phyloP scores from a whole-genome alignment of 192 early-diverging fungal genomes.

The Backusella tuberculispora region DNA sequence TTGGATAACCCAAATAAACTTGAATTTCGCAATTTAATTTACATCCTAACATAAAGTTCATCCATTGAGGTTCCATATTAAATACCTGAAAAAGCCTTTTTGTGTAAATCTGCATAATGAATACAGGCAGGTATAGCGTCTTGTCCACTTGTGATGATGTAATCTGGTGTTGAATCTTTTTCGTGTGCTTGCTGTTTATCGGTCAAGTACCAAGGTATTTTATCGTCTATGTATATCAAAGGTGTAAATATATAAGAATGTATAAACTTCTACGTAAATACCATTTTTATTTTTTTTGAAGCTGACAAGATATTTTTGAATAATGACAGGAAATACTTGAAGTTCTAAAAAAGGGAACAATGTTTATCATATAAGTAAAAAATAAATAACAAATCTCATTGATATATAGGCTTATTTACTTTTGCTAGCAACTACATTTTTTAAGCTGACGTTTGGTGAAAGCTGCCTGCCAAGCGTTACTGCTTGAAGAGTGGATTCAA shows the following conservation, averaged over 20 bases:
- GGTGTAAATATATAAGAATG: not conserved
- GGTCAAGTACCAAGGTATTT: constrained; percentile 29
- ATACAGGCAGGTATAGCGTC: constrained; percentile 34
- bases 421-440: constrained; percentile 21
- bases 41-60: not conserved
- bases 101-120: constrained; percentile 12
- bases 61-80: not conserved
- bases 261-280: not conserved
- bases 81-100: constrained; percentile 35
- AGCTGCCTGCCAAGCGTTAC: constrained; percentile 25
- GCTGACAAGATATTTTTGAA: constrained; percentile 28
- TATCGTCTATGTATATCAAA: not conserved
- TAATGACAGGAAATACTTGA: constrained; percentile 29
- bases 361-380: not conserved
- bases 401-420: constrained; percentile 1
- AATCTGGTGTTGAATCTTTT: constrained; percentile 19
- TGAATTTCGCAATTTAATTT: no score
- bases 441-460: constrained; percentile 10
- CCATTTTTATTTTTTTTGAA: constrained; percentile 13
- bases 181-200: not conserved
- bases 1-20: constrained; percentile 39
- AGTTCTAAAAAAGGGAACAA: constrained; percentile 9
- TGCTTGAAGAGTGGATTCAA: constrained; percentile 21
- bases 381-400: not conserved
- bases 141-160: constrained; percentile 29